Conservation (phyloP, 768 basidiomycete genomes). For the Tulasnella sp. region DNA sequence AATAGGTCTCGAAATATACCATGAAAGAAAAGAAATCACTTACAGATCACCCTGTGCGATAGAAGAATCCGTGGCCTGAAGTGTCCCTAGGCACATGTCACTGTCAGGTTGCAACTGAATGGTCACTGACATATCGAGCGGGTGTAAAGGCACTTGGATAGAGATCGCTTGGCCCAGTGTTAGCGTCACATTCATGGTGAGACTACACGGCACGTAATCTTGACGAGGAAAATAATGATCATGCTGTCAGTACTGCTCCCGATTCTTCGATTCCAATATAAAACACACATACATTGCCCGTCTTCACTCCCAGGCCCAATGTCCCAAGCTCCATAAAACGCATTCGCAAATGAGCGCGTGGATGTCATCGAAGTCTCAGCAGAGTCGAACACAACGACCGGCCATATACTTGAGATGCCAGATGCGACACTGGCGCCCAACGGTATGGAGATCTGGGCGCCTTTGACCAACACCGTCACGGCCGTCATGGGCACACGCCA, state of each 20-base stretch:
- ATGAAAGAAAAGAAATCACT: neutral
- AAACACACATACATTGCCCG: conserved; percentile 46
- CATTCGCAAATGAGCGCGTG: conserved; percentile 51
- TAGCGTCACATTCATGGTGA: conserved; percentile 61
- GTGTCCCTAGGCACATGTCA: conserved; percentile 12
- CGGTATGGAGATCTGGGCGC: conserved; percentile 31
- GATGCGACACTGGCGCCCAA: conserved; percentile 32
- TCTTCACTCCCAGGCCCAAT: conserved; percentile 42
- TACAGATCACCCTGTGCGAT: conserved; percentile 18
- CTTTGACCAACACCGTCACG: conserved; percentile 52
- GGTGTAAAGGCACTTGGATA: conserved; percentile 51
- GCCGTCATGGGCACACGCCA: conserved; percentile 54
- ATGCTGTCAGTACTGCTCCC: conserved; percentile 11
- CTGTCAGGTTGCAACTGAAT: conserved; percentile 26
- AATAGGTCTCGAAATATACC: neutral
- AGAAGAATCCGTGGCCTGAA: conserved; percentile 5
- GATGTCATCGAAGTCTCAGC: conserved; percentile 61
- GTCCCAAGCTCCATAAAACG: conserved; percentile 65
- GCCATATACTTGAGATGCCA: conserved; percentile 28
- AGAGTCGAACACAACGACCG: conserved; percentile 62
- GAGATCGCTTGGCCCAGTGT: conserved; percentile 43
- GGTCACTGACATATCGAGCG: conserved; percentile 51
- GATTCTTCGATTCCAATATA: neutral
- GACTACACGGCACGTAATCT: conserved; percentile 69
- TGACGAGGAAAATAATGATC: neutral